Conservation (phyloP, 2,329 filamentous ascomycete genomes). For the Colletotrichum navitas region DNA sequence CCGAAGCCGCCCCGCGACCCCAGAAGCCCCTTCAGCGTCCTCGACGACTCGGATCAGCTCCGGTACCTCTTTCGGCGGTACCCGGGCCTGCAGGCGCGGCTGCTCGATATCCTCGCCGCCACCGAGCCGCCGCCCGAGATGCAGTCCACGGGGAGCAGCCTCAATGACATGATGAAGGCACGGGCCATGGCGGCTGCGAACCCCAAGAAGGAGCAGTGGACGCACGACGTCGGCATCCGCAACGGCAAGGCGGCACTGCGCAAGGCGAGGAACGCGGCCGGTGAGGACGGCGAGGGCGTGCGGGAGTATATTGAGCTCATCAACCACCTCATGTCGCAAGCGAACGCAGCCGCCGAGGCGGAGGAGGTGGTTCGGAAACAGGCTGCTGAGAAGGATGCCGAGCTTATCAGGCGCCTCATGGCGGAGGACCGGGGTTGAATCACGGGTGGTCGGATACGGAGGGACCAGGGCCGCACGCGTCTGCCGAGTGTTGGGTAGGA, state of each 20-base stretch:
- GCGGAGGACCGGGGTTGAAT: slow-evolving; percentile 56
- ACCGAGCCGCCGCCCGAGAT: slow-evolving; percentile 59
- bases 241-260: slow-evolving; percentile 68
- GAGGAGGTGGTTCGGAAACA: slow-evolving; percentile 59
- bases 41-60: slow-evolving; percentile 65
- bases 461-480: not conserved
- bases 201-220: slow-evolving; percentile 63
- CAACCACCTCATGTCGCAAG: slow-evolving; percentile 59
- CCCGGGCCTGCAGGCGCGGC: slow-evolving; percentile 61
- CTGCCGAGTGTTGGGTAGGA: not conserved
- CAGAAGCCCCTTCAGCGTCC: slow-evolving; percentile 62
- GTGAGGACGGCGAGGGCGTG: slow-evolving; percentile 70
- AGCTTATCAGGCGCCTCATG: slow-evolving; percentile 63
- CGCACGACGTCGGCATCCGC: slow-evolving; percentile 67
- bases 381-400: slow-evolving; percentile 60
- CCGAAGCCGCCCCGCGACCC: slow-evolving; percentile 38
- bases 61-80: slow-evolving; percentile 65
- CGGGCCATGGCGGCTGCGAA: slow-evolving; percentile 39
- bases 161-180: slow-evolving; percentile 43
- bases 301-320: slow-evolving; percentile 72
- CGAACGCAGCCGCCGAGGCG: slow-evolving; percentile 47
- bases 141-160: slow-evolving; percentile 29
- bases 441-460: not conserved
- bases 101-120: slow-evolving; percentile 63
- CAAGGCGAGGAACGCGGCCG: slow-evolving; percentile 61